These are phyloP conservation scores for Melocanna baccifera DNA, from an alignment of 176 grass and related monocot species.

Conservation along the genomic window DNA sequence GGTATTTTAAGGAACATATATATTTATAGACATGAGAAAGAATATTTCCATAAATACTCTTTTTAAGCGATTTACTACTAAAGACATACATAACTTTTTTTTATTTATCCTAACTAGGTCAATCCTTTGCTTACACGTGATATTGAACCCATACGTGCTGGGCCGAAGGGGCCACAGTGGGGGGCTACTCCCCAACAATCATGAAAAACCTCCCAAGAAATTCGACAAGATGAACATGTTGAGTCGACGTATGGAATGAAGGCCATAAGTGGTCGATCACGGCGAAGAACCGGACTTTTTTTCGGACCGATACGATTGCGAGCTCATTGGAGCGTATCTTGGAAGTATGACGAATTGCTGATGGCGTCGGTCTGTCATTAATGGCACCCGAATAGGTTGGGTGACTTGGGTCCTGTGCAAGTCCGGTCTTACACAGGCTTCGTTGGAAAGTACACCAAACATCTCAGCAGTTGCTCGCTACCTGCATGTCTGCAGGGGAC, in stretches of 20 bases:
- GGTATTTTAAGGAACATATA: too few relatives aligned
- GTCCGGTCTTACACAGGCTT: not conserved
- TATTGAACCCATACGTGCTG: too few relatives aligned
- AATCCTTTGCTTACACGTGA: too few relatives aligned
- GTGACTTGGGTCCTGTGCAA: not conserved
- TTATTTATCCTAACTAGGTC: too few relatives aligned
- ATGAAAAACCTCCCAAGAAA: not conserved
- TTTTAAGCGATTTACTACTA: too few relatives aligned
- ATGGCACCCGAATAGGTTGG: conserved; percentile 60
- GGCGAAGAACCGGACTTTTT: not conserved
- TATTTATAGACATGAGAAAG: too few relatives aligned
- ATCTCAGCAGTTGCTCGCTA: too few relatives aligned
- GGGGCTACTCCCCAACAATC: too few relatives aligned
- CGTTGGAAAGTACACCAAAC: not conserved
- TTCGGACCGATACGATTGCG: not conserved
- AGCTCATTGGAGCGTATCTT: not conserved
- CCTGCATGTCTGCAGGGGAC: not conserved
- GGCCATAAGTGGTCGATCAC: not conserved
- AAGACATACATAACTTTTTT: too few relatives aligned
- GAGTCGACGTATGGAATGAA: not conserved
- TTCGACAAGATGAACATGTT: not conserved
- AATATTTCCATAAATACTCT: too few relatives aligned
- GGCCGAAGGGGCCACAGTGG: too few relatives aligned
- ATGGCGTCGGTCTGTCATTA: not conserved
- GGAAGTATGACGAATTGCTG: not conserved